Evolutionary conservation across 1,284 basidiomycete species (phyloP), one percentile per base, ranked within the genome.

Genomic region (Cerioporus squamosus): DNA sequence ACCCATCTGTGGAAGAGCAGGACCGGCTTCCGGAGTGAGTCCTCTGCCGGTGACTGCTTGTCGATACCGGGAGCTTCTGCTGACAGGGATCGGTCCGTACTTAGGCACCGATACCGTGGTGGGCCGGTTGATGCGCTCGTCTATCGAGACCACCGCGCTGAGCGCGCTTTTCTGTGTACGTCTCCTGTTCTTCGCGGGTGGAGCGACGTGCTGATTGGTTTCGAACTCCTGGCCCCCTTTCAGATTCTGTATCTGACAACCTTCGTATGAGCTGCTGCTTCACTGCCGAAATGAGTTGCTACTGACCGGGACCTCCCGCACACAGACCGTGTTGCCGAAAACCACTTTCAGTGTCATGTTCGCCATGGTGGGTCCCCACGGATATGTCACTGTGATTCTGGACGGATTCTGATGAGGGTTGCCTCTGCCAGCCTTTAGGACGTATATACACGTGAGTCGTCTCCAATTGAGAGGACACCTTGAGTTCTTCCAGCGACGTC

Each of bases 391-490:
- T 29, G 10, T 29, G 29, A 7, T 1, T 5, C 10, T 29, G 29
- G 29, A 9, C 7, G 29, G 29, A 10, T 36, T 36, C 33, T 36
- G 33, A 36, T 12, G 5, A 36, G 15, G 12, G 10, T 7, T 10
- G 29, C 29, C 33, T 17, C 4, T 18, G 14, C 26, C 29, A 63
- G 62, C 59, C 59, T 2, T 40, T 57, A 2, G 59, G 59, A 14
- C 58, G 62, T 9, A 50, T 63, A 20, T 63, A 63, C 50, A 58
- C 62, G 61, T 63, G 20, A 50, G 61, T 43, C 46, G 15, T 40
- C 43, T 15, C n/a, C n/a, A n/a, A n/a, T 22, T 17, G 12, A 22
- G 20, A 12, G n/a, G 20, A 8, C 17, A 18, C 18, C 15, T 48
- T 5, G 10, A 2, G 10, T 10, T 18, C 43, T 12, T n/a, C n/a